Base-by-base conservation (phyloP, 1,284 basidiomycete genomes). In the Puccinia polysora region DNA sequence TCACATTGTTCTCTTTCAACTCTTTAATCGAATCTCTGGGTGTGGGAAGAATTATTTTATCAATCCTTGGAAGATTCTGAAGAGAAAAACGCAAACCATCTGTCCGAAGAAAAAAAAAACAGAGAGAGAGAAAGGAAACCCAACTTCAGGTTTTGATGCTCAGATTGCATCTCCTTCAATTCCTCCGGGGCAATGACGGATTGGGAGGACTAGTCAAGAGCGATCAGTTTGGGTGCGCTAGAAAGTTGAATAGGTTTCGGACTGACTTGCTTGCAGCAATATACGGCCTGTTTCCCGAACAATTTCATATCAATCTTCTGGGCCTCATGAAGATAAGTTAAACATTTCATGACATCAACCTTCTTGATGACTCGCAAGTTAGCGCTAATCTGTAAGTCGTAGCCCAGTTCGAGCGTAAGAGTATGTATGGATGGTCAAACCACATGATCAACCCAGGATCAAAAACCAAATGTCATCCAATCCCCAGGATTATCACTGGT, bases 251-350 rank as follows among this genome's bases (percentile, higher is more conserved):
- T 5, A 8, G 28, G 6, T 28, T 7, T 20, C 14, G 10, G 18
- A 28, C 49, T 18, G 32, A 65, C 63, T 20, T 65, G 63, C 36
- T 65, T 65, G n/a, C 63, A 65, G 20, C 63, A 65, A 43, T 65
- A 65, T 38, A 65, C 63, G 36, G 63, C 63, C 32, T 65, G 63
- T 53, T 65, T 65, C 8, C 50, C 63, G 30, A 65, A 65, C 32
- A 65, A 20, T 34, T 65, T 65, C 63, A 65, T 65, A 53, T 65
- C 63, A 18, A 65, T 53, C 40, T 65, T 65, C 40, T 65, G 63
- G 4, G 63, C 49, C 53, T 65, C 63, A 34, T 65, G 63, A 53
- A 53, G 50, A 34, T 65, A 65, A 36, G 63, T 65, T 32, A 65
- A 53, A 25, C 63, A 65, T 55, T 65, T 65, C 49, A 65, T 38